These are phyloP conservation scores for Xylariaceae sp. DNA, from an alignment of 2,329 filamentous ascomycete species.

Conservation along the genomic window DNA sequence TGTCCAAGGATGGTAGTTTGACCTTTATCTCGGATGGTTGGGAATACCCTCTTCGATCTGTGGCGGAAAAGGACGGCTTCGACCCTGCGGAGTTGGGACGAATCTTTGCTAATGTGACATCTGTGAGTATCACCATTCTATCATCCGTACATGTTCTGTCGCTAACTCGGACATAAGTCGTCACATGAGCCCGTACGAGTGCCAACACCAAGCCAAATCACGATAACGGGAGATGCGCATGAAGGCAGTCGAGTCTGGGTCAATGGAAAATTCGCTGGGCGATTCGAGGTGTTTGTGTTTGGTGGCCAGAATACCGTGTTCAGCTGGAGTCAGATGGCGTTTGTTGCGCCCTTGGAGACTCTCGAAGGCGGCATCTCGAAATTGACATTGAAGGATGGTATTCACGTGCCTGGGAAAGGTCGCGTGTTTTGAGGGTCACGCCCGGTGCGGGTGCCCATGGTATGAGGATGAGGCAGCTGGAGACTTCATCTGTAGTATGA, in stretches of 20 bases:
- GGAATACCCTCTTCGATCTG: slow-evolving; percentile 44
- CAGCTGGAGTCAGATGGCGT: slow-evolving; percentile 53
- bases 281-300: slow-evolving; percentile 51
- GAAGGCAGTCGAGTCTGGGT: slow-evolving; percentile 47
- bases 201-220: slow-evolving; percentile 31
- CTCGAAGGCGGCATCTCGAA: slow-evolving; percentile 15
- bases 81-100: slow-evolving; percentile 44
- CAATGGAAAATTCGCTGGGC: slow-evolving; percentile 39
- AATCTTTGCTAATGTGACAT: slow-evolving; percentile 46
- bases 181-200: slow-evolving; percentile 39
- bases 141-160: background rate
- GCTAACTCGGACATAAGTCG: slow-evolving; percentile 26
- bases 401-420: background rate
- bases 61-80: slow-evolving; percentile 38
- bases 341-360: slow-evolving; percentile 44
- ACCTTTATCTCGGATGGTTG: slow-evolving; percentile 40
- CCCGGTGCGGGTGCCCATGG: too few species aligned
- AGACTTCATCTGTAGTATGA: too few species aligned
- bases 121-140: slow-evolving; percentile 9
- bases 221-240: slow-evolving; percentile 39
- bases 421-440: too few species aligned
- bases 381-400: slow-evolving; percentile 11
- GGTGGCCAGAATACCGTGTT: slow-evolving; percentile 46
- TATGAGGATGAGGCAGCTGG: too few species aligned
- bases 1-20: slow-evolving; percentile 34